Conservation (phyloP, 73 alveolate genomes). For the Stentor coeruleus region DNA sequence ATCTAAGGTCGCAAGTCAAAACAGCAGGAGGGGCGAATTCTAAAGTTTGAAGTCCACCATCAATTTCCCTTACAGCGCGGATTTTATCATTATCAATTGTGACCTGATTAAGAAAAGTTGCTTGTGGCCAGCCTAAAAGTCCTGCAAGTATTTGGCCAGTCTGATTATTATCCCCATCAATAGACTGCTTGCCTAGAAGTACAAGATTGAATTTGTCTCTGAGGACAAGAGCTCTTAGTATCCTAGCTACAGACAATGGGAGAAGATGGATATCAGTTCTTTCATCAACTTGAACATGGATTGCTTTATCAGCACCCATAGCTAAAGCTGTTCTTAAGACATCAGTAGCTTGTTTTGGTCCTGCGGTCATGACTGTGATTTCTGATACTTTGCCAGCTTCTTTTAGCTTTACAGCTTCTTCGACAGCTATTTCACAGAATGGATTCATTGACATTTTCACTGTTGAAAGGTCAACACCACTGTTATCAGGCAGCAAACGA, state of each 20-base stretch:
- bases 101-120: conserved; percentile 68
- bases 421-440: conserved; percentile 88
- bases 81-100: conserved; percentile 51
- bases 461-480: conserved; percentile 64
- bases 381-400: conserved; percentile 68
- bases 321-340: conserved; percentile 81
- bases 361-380: conserved; percentile 71
- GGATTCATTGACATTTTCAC: conserved; percentile 85
- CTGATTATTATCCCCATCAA: conserved; percentile 77
- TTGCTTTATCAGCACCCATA: conserved; percentile 86
- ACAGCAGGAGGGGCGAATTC: conserved; percentile 76
- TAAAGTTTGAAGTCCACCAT: conserved; percentile 78
- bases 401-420: conserved; percentile 78
- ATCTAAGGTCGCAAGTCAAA: conserved; percentile 86
- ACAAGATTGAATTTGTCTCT: conserved; percentile 59
- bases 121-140: conserved; percentile 75
- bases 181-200: conserved; percentile 74
- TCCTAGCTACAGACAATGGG: conserved; percentile 76
- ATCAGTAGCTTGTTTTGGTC: conserved; percentile 80
- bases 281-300: conserved; percentile 65
- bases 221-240: conserved; percentile 53
- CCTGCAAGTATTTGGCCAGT: conserved; percentile 83
- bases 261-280: conserved; percentile 64
- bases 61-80: conserved; percentile 75
- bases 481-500: conserved; percentile 69